These are phyloP conservation scores for Calonectria crousiana DNA, from an alignment of 2,329 filamentous ascomycete genomes.

Conservation along the genomic window DNA sequence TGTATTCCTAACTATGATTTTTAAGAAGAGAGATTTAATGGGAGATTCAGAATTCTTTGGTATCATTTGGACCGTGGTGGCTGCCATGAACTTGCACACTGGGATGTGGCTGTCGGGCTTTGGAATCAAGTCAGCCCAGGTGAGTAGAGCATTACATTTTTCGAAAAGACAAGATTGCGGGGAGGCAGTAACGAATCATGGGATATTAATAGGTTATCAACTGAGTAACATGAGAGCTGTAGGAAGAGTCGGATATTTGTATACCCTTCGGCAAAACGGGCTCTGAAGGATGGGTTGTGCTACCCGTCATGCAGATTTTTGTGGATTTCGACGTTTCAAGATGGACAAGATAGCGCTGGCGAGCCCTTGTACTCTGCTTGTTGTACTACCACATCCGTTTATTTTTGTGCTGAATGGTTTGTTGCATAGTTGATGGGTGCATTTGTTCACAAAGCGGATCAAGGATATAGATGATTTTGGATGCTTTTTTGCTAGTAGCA, in stretches of 20 bases:
- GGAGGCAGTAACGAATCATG: not conserved
- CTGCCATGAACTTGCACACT: not conserved
- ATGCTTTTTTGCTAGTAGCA: not conserved
- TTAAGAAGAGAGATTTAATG: not conserved
- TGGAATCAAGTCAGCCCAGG: not conserved
- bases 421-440: not conserved
- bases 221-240: not conserved
- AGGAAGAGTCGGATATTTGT: not conserved
- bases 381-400: not conserved
- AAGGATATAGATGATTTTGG: not conserved
- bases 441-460: not conserved
- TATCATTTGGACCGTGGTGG: too few species aligned
- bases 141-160: not conserved
- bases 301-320: too few species aligned
- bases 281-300: not conserved
- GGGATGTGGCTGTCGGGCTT: not conserved
- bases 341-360: not conserved
- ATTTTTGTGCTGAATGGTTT: not conserved
- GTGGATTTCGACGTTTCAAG: not conserved
- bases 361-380: not conserved
- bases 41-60: not conserved
- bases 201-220: not conserved
- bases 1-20: not conserved
- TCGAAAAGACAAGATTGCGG: not conserved
- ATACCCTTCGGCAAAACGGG: not conserved